Conservation (phyloP, 2,329 filamentous ascomycete species). For the Fusarium bactridioides region DNA sequence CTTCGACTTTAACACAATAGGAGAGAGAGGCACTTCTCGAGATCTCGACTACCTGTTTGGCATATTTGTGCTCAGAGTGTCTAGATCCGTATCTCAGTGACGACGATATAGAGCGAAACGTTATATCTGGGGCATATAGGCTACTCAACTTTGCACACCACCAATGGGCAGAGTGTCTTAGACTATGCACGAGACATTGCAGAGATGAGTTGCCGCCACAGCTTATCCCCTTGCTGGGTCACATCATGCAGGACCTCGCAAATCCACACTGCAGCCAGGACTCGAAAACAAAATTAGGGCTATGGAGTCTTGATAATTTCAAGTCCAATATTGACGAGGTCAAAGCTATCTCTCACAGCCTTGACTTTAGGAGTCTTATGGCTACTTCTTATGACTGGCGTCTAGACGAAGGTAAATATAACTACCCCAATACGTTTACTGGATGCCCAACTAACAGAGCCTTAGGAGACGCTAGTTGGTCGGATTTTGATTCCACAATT, state of each 20-base stretch:
- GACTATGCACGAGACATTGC: background rate
- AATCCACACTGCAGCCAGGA: background rate
- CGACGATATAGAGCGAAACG: background rate
- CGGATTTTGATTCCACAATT: background rate
- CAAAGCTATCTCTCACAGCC: background rate
- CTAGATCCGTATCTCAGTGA: background rate
- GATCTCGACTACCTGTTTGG: background rate
- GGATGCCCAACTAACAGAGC: accelerated
- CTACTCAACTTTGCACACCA: background rate
- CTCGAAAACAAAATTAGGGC: background rate
- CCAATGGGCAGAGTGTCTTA: background rate
- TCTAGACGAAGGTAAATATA: background rate
- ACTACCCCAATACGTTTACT: accelerated
- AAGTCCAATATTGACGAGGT: background rate
- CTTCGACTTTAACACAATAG: too few species aligned
- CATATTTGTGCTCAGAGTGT: background rate
- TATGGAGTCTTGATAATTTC: background rate
- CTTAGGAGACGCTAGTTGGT: too few species aligned
- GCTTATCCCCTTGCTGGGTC: background rate
- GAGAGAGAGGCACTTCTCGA: too few species aligned
- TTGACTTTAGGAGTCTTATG: background rate
- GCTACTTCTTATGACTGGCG: background rate
- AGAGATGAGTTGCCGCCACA: background rate
- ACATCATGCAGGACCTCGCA: background rate
- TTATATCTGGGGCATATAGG: background rate